Conservation (phyloP, 1,139 yeast species). For the Waltiozyma sp. region DNA sequence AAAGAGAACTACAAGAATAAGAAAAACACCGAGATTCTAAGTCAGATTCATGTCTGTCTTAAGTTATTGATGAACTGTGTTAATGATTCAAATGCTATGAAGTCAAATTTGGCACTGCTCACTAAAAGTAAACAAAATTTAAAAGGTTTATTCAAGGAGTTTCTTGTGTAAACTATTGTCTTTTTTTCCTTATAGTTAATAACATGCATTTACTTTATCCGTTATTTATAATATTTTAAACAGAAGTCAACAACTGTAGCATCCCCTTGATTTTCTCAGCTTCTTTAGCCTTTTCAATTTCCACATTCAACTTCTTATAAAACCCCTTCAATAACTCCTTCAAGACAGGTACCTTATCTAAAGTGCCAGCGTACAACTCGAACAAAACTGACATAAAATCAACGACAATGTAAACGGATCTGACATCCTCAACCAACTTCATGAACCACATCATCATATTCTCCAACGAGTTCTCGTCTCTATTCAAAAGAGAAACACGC, state of each 20-base stretch:
- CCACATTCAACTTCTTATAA: constrained; percentile 49
- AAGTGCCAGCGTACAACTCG: constrained; percentile 63
- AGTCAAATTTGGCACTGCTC: neutral
- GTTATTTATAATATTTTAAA: constrained; percentile 11
- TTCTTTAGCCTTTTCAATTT: constrained; percentile 71
- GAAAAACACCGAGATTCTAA: neutral
- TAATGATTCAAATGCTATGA: neutral
- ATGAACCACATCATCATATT: constrained; percentile 81
- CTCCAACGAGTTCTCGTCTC: constrained; percentile 79
- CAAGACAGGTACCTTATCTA: constrained; percentile 70
- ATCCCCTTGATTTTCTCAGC: constrained; percentile 89
- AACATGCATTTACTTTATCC: neutral
- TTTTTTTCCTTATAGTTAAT: neutral
- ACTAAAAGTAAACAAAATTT: neutral
- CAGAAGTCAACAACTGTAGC: constrained; percentile 64
- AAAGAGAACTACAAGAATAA: neutral
- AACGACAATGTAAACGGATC: constrained; percentile 63
- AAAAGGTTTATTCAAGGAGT: neutral
- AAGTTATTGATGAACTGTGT: neutral
- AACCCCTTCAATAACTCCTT: constrained; percentile 59
- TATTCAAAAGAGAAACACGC: constrained; percentile 60
- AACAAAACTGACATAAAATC: constrained; percentile 78
- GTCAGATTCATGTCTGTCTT: neutral
- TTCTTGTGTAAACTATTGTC: neutral
- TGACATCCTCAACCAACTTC: constrained; percentile 63